Conservation (phyloP, 768 basidiomycete genomes). For the Hirschioporus abietinus region DNA sequence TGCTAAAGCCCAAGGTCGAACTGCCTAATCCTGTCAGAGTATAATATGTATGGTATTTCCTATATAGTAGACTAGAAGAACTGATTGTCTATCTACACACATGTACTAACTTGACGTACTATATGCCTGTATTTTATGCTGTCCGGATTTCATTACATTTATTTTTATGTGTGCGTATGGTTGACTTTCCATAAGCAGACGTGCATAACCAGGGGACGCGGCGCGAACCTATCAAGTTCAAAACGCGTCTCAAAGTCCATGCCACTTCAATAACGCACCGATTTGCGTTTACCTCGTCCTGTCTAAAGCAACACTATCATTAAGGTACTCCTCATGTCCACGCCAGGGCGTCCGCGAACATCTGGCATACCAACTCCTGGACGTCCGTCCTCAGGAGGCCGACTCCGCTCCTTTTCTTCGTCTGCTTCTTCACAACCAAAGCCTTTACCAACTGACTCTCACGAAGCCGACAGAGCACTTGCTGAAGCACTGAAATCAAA, state of each 20-base stretch:
- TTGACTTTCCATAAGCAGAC: neutral
- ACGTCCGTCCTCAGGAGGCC: conserved; percentile 51
- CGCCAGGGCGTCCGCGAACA: conserved; percentile 37
- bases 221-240: neutral
- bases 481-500: conserved; percentile 77
- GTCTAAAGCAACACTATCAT: neutral
- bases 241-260: neutral
- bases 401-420: conserved; percentile 62
- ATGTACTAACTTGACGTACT: neutral
- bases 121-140: neutral
- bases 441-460: conserved; percentile 24
- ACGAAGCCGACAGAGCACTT: conserved; percentile 65
- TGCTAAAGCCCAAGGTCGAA: neutral
- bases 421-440: conserved; percentile 30
- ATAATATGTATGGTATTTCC: neutral
- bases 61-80: neutral
- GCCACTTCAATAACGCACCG: neutral
- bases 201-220: neutral
- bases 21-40: neutral
- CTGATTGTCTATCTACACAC: neutral
- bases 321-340: conserved; percentile 13
- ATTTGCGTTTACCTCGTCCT: neutral
- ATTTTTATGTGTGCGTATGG: neutral
- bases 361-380: conserved; percentile 46
- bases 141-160: neutral